Evolutionary conservation across 345 rosid species (phyloP), one percentile per base, ranked within the genome.

Genomic region (Psidium friedrichsthalianum): DNA sequence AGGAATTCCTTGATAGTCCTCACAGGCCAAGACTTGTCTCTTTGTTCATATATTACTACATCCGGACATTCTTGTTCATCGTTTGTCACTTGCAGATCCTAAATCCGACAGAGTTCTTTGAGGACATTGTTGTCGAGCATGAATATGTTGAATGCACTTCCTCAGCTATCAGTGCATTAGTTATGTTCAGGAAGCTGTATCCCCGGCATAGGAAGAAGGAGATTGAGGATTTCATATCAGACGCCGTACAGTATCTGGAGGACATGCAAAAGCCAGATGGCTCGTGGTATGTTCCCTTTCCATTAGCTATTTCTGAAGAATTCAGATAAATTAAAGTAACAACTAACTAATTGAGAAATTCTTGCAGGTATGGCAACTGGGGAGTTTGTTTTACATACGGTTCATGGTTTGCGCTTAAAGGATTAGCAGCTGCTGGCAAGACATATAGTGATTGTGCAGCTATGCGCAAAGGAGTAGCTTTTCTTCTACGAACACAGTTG

Each of bases 331-430:
- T 40, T 40, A 56, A 51, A 29, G 83, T 3, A 82, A 21, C 56
- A 51, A 8, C 44, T 24, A 5, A 29, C 51, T 3, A 36, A 20
- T 84, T 5, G 18, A 76, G 32, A 11, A 74, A 4, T 22, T 29
- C 51, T 40, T 69, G 82, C 56, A 91, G 90, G 92, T 92, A 92
- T 49, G 94, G 93, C 14, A 87, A 87, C 29, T 93, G 94, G 94
- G 94, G 94, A 36, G 84, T 93, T 44, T 91, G 92, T 87, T 93
- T 93, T 90, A 88, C 87, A 53, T 91, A 93, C 49, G 92, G 89
- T 14, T 74, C 93, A 18, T 86, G 88, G 88, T 91, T 93, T 84
- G 92, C 92, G 3, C 90, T 93, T 15, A 89, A 83, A 78, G 94
- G 90, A 4, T 87, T 92, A 47, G 85, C 89, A 18, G 93, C 93